Percentiles rank a stretch among this genome's conserved stretches.
Conservation (phyloP, 495 filamentous ascomycete genomes). For the Astrothelium subdiscretum region DNA sequence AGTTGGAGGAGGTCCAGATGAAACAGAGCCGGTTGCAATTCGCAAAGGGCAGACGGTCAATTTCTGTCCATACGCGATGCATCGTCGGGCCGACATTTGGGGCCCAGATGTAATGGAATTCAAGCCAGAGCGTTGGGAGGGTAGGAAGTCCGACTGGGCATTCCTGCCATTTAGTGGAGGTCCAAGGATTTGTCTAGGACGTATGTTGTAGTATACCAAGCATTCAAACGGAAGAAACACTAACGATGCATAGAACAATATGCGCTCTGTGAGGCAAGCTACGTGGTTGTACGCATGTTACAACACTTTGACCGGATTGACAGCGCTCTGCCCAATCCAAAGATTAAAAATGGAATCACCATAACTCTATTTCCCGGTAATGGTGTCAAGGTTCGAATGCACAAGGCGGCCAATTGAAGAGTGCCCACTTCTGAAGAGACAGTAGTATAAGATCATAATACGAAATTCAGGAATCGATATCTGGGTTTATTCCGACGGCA, state of each 20-base stretch:
- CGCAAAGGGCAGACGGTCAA: conserved; percentile 14
- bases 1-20: conserved; percentile 15
- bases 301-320: conserved; percentile 15
- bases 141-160: conserved; percentile 10
- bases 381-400: conserved; percentile 14
- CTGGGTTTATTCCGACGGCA: no score
- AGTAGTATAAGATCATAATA: no score
- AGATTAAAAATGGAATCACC: conserved; percentile 8
- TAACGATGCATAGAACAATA: conserved; percentile 8
- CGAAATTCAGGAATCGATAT: no score
- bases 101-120: conserved; percentile 17
- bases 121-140: conserved; percentile 20
- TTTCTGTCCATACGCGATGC: conserved; percentile 16
- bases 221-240: neutral
- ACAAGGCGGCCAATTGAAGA: neutral
- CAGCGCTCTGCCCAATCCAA: conserved; percentile 2
- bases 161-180: conserved; percentile 18
- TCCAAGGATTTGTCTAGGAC: conserved; percentile 16
- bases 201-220: conserved; percentile 1
- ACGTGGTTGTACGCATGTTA: conserved; percentile 14
- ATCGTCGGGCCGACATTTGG: conserved; percentile 15
- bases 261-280: conserved; percentile 12
- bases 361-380: conserved; percentile 14
- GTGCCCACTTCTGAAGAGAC: neutral
- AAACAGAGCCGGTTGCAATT: conserved; percentile 9